Percentiles rank a stretch among this genome's conserved stretches.
Evolutionary conservation across 768 basidiomycete genomes (phyloP).

Genomic region (Rhodotorula graminis): DNA sequence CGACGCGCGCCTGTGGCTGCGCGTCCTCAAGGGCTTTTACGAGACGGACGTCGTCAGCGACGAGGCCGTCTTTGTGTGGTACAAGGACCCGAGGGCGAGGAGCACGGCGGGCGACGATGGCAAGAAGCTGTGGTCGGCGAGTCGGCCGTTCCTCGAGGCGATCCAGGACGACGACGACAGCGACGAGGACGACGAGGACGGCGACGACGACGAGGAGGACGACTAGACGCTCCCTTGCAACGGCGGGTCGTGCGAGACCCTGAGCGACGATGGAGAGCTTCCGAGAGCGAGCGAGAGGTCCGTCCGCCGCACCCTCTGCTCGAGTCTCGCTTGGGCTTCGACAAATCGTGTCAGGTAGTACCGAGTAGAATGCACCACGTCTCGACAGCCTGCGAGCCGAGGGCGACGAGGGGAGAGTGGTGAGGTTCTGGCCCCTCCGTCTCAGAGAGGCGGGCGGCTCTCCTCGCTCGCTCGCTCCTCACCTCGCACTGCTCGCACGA

Average conservation of each 20-base stretch:
- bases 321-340: too few relatives aligned
- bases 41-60: slow-evolving; percentile 88
- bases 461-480: not conserved
- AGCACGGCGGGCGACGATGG: slow-evolving; percentile 63
- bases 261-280: not conserved
- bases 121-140: slow-evolving; percentile 44
- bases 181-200: slow-evolving; percentile 43
- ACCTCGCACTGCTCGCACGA: not conserved
- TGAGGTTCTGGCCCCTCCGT: too few relatives aligned
- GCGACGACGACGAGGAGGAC: slow-evolving; percentile 4
- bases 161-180: slow-evolving; percentile 57
- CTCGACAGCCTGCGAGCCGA: too few relatives aligned
- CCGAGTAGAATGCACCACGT: too few relatives aligned
- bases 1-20: slow-evolving; percentile 67
- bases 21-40: slow-evolving; percentile 78
- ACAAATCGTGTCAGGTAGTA: too few relatives aligned
- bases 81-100: slow-evolving; percentile 57
- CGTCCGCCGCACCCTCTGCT: too few relatives aligned
- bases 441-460: too few relatives aligned
- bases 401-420: too few relatives aligned
- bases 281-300: not conserved
- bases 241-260: too few relatives aligned
- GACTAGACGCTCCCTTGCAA: not conserved
- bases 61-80: slow-evolving; percentile 84
- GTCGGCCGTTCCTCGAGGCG: slow-evolving; percentile 73